Evolutionary conservation across 352 stramenopile species (phyloP), one percentile per base, ranked within the genome.

Genomic region (Pythium folliculosum): DNA sequence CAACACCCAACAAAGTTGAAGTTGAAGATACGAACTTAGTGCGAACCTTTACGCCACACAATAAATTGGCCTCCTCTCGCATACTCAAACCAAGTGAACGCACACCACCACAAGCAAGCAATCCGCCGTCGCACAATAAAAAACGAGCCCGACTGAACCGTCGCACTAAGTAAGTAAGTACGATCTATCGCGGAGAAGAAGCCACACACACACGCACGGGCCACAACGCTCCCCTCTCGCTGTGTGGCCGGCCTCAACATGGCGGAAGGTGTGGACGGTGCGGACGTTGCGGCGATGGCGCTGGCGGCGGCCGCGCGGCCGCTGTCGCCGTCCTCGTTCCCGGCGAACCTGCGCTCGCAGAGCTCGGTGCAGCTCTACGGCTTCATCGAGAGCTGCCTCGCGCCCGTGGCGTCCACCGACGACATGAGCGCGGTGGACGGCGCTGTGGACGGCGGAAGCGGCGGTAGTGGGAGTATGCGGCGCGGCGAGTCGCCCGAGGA

Each of bases 301-400:
- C 27, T 32, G 27, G 27, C 27, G 27, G 38, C 38, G 25, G 17
- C 44, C 22, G 12, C 55, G 54, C 30, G 45, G 38, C 55, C 56
- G 40, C 45, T 63, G 56, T 70, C 63, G 37, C 63, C 57, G 21
- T 59, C 65, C 27, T 65, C 70, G 7, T 72, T 73, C 38, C 69
- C 74, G 50, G 38, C 62, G 37, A 71, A 68, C 25, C 67, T 80
- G 55, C 86, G 86, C 60, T 94, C 85, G 52, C 86, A 90, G 65
- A 92, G 82, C 75, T 92, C 86, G 1, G 83, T 96, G 69, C 84
- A 94, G 65, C 80, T 96, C 44, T 85, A 93, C 63, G 88, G 86
- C 4, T 90, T 84, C 68, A 91, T 94, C 64, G 82, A 94, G 63
- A 75, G 84, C 49, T 85, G 70, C 60, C 65, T 87, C 22, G 68